A percentile compares a stretch with the other conserved stretches of the same genome.
phyloP scores from a whole-genome alignment of 306 rosid species.

The Citrullus colocynthis region DNA sequence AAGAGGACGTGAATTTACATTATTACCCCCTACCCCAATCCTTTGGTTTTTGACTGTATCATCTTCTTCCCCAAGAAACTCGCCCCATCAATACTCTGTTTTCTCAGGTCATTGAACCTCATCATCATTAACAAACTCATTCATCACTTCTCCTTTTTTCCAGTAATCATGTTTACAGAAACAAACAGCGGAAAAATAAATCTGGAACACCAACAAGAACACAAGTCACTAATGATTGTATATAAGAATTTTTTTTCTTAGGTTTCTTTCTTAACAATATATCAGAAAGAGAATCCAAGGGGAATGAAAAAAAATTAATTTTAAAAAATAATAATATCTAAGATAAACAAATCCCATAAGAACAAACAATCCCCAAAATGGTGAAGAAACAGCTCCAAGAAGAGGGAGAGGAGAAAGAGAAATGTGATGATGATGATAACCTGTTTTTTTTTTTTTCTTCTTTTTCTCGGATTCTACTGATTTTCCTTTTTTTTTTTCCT shows the following conservation, averaged over 20 bases:
- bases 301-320: not conserved
- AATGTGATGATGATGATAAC: not conserved
- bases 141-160: not conserved
- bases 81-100: not conserved
- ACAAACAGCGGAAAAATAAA: not conserved
- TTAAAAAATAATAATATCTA: not conserved
- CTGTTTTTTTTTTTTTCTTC: not conserved
- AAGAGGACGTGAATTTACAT: not conserved
- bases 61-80: not conserved
- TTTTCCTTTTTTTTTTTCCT: not conserved
- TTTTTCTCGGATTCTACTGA: slow-evolving; percentile 7
- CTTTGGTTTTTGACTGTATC: not conserved
- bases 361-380: slow-evolving; percentile 1
- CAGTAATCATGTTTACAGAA: not conserved
- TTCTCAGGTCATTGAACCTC: not conserved
- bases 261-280: slow-evolving; percentile 1
- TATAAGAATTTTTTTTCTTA: not conserved
- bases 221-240: not conserved
- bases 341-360: not conserved
- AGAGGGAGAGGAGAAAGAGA: not conserved
- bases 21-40: not conserved
- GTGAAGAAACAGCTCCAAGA: not conserved
- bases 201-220: not conserved
- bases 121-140: not conserved
- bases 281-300: slow-evolving; percentile 1